Evolutionary conservation across 768 basidiomycete species (phyloP).

Genomic region (Boletus reticulatus): DNA sequence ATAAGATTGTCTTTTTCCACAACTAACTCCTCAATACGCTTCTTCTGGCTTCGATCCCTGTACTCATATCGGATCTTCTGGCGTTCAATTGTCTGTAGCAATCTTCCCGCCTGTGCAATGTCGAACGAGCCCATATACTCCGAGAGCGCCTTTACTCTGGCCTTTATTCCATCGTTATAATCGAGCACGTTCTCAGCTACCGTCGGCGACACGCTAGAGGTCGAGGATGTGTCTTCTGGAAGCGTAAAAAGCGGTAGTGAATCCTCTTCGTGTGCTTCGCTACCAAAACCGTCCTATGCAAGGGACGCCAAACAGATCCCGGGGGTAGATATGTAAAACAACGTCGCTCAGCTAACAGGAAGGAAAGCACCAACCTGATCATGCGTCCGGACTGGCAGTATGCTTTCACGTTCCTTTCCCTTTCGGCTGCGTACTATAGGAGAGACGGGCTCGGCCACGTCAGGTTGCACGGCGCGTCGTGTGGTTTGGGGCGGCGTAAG

Average conservation of each 20-base stretch:
- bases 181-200: constrained; percentile 27
- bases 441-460: neutral
- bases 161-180: constrained; percentile 20
- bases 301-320: neutral
- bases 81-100: constrained; percentile 18
- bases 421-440: constrained; percentile 16
- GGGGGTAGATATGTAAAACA: neutral
- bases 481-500: constrained; percentile 29
- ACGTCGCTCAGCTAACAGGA: neutral
- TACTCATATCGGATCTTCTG: constrained; percentile 24
- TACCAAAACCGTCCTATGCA: neutral
- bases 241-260: constrained; percentile 18
- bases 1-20: constrained; percentile 16
- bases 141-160: constrained; percentile 20
- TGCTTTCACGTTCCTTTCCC: constrained; percentile 26
- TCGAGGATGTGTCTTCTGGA: constrained; percentile 11
- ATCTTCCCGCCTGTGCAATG: constrained; percentile 11
- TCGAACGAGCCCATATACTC: constrained; percentile 31
- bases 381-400: neutral
- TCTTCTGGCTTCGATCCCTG: constrained; percentile 23
- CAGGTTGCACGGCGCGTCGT: constrained; percentile 5
- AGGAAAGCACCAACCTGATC: constrained; percentile 15
- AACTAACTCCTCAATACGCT: constrained; percentile 18
- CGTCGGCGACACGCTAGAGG: constrained; percentile 21
- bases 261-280: constrained; percentile 11